Base-by-base conservation (phyloP, 208 protist species). In the Wallacemonas rigidus region DNA sequence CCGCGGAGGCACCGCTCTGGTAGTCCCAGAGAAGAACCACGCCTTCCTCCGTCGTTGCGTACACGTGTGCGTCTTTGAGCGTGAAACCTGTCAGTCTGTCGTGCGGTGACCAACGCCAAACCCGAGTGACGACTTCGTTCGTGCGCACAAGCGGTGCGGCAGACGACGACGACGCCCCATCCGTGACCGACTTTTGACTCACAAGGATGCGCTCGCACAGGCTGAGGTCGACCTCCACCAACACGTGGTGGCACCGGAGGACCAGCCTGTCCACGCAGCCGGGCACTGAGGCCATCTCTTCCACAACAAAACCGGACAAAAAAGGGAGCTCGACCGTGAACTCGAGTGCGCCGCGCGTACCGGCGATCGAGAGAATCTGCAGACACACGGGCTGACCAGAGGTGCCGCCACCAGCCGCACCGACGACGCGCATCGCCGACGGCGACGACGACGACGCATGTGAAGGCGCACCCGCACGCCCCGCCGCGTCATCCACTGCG, bases 1-100 rank as follows among this genome's bases (percentile, higher is more conserved):
- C 60, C n/a, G 61, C 48, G 2, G 71, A 71, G 54, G 26, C 26
- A 26, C 63, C 48, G 15, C 62, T 51, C 5, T 83, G 80, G 3
- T 86, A 71, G 79, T 93, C 88, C 88, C 88, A 91, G 38, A 89
- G 44, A 0, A 93, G 69, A 38, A 91, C 73, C 47, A 75, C 69
- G n/a, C 88, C 88, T 1, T 82, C 75, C 70, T 89, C 83, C n/a
- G 83, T 91, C 2, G 75, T 86, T 1, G 81, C 85, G 58, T 77
- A 82, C 41, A 93, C 74, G 44, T 69, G n/a, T 40, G 85, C 72
- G 58, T 93, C 88, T 67, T 80, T 83, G 60, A 85, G 57, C 36
- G 72, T 69, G 72, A 78, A 75, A 15, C 79, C 57, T 8, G 85
- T 88, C n/a, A 93, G 83, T 14, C 76, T 74, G 26, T 81, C 83